phyloP scores from a whole-genome alignment of 106 monocot genomes.

The Dendrobium officinale region DNA sequence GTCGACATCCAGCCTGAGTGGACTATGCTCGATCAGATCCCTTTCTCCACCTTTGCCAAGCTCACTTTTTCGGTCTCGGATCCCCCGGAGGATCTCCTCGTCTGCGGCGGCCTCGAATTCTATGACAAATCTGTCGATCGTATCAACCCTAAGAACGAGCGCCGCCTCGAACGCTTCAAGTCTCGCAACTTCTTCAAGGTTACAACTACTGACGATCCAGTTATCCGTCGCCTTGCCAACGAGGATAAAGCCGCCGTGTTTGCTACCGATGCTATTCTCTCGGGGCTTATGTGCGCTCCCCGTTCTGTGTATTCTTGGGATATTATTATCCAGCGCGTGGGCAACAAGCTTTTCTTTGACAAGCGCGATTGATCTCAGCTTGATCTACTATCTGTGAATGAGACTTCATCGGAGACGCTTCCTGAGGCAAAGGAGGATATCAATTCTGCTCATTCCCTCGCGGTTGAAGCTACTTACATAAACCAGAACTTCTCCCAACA shows the following conservation, averaged over 20 bases:
- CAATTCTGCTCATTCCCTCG: constrained; percentile 79
- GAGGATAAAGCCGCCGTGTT: constrained; percentile 87
- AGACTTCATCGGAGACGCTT: constrained; percentile 74
- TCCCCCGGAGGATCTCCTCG: constrained; percentile 82
- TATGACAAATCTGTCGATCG: constrained; percentile 78
- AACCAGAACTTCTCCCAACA: constrained; percentile 99
- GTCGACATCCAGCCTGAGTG: constrained; percentile 96
- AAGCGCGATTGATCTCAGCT: constrained; percentile 98
- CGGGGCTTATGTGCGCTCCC: constrained; percentile 90
- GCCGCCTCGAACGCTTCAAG: constrained; percentile 83
- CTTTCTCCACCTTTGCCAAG: constrained; percentile 91
- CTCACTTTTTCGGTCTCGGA: constrained; percentile 78
- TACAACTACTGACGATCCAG: constrained; percentile 93
- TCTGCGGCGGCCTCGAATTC: constrained; percentile 77
- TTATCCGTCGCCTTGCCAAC: constrained; percentile 85
- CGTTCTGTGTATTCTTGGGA: constrained; percentile 87
- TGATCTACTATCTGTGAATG: constrained; percentile 76
- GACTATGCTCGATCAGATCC: constrained; percentile 94
- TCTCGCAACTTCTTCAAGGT: constrained; percentile 86
- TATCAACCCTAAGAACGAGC: constrained; percentile 77
- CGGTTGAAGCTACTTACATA: constrained; percentile 82
- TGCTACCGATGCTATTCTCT: constrained; percentile 85
- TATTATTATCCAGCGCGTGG: constrained; percentile 85
- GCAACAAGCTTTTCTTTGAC: constrained; percentile 96
- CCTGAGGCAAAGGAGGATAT: constrained; percentile 95